phyloP scores from a whole-genome alignment of 768 basidiomycete genomes.

The Tulasnella sp. region DNA sequence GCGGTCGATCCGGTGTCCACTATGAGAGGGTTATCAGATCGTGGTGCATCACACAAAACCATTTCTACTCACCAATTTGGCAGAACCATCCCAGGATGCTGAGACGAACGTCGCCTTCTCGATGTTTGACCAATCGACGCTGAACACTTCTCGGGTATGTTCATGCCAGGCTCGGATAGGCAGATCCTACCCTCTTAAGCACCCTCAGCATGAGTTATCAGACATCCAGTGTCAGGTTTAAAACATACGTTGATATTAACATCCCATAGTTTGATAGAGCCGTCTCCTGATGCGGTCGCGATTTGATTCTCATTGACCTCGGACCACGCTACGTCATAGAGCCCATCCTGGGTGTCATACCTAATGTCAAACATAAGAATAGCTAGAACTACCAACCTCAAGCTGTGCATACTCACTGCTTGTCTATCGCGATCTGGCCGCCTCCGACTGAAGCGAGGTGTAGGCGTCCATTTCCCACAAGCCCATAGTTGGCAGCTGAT shows the following conservation, averaged over 20 bases:
- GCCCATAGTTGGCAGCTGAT: conserved; percentile 84
- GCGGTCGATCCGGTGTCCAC: conserved; percentile 81
- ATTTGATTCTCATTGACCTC: conserved; percentile 92
- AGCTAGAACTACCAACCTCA: background rate
- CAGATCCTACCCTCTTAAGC: conserved; percentile 48
- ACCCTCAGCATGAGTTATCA: background rate
- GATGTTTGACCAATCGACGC: conserved; percentile 91
- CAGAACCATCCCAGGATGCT: conserved; percentile 82
- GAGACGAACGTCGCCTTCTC: conserved; percentile 81
- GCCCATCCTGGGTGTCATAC: conserved; percentile 80
- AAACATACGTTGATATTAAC: conserved; percentile 62
- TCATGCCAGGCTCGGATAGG: conserved; percentile 92
- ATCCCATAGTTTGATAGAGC: conserved; percentile 86
- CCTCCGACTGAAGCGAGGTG: conserved; percentile 44
- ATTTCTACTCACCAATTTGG: conserved; percentile 62
- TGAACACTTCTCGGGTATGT: conserved; percentile 85
- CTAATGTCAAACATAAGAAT: conserved; percentile 33
- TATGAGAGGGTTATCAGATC: conserved; percentile 26
- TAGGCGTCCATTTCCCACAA: conserved; percentile 91
- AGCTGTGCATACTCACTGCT: background rate
- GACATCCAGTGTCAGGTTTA: background rate
- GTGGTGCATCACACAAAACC: conserved; percentile 3
- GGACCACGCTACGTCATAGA: conserved; percentile 91
- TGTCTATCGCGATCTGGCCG: background rate
- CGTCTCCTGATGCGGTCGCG: conserved; percentile 81